Conservation (phyloP, 805 yeast species). For the Cyberlindnera subsufficiens region DNA sequence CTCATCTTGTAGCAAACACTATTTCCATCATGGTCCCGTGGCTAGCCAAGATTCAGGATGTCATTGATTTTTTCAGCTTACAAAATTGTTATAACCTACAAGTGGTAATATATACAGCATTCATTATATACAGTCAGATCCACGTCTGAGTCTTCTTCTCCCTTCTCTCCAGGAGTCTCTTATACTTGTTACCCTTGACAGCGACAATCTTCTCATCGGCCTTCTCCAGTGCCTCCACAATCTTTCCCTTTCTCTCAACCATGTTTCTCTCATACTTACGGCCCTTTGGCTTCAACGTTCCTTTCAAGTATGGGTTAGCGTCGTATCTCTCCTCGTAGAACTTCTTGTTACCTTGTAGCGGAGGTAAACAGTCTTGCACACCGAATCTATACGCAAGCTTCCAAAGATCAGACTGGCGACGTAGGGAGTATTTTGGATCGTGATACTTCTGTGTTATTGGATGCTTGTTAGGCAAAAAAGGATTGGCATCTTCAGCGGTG, state of each 20-base stretch:
- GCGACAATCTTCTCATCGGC: conserved; percentile 63
- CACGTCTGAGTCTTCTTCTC: conserved; percentile 17
- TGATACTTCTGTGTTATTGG: conserved; percentile 76
- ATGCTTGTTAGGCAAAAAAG: conserved; percentile 80
- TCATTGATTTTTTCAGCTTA: too few relatives aligned
- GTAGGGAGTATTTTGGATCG: conserved; percentile 68
- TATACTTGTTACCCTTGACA: conserved; percentile 27
- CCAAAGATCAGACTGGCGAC: conserved; percentile 78
- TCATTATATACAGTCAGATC: conserved; percentile 9
- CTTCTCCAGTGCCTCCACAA: conserved; percentile 58
- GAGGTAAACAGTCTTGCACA: conserved; percentile 72
- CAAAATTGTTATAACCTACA: neutral
- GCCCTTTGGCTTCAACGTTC: conserved; percentile 74
- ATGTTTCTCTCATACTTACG: conserved; percentile 71
- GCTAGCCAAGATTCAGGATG: neutral
- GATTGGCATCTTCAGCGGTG: conserved; percentile 69
- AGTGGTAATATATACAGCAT: neutral
- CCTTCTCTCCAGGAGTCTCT: conserved; percentile 22
- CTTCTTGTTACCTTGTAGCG: conserved; percentile 39
- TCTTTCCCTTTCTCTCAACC: conserved; percentile 51
- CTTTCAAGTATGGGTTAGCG: conserved; percentile 64
- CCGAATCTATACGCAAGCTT: conserved; percentile 81
- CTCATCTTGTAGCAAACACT: too few relatives aligned
- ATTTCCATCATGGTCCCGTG: neutral
- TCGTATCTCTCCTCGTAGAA: conserved; percentile 77